Percentiles rank a stretch among this genome's conserved stretches.
Conservation (phyloP, 768 basidiomycete species). For the Tricholoma terreum region DNA sequence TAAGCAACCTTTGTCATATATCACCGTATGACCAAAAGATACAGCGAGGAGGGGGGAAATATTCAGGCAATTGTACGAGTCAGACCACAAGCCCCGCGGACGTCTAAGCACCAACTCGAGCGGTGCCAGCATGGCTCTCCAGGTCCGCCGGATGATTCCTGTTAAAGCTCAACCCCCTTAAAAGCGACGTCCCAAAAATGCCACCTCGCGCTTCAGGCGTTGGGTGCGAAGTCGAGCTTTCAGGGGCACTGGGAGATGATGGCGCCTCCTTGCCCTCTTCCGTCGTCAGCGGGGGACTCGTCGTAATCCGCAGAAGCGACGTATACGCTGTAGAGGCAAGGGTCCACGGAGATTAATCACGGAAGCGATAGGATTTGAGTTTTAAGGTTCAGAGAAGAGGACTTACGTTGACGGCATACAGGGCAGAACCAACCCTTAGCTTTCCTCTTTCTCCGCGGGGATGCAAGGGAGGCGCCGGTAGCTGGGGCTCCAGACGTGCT, state of each 20-base stretch:
- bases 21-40: neutral
- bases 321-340: conserved; percentile 64
- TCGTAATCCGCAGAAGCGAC: conserved; percentile 80
- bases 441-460: conserved; percentile 76
- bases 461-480: conserved; percentile 19
- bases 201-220: conserved; percentile 2
- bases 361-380: neutral
- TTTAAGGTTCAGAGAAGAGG: conserved; percentile 3
- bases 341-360: neutral
- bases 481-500: conserved; percentile 17
- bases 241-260: neutral
- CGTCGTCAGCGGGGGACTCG: conserved; percentile 43
- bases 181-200: conserved; percentile 13
- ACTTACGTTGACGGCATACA: conserved; percentile 90
- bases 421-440: conserved; percentile 98
- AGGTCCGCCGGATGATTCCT: conserved; percentile 23
- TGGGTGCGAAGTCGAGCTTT: neutral
- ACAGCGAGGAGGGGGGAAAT: neutral
- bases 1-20: neutral
- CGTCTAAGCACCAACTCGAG: conserved; percentile 17
- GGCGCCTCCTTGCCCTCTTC: conserved; percentile 11
- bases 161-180: conserved; percentile 18
- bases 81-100: neutral
- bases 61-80: no score
- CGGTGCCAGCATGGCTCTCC: conserved; percentile 28